phyloP scores from a whole-genome alignment of 225 moss, liverwort and hornwort genomes.

The Takakia lepidozioides region DNA sequence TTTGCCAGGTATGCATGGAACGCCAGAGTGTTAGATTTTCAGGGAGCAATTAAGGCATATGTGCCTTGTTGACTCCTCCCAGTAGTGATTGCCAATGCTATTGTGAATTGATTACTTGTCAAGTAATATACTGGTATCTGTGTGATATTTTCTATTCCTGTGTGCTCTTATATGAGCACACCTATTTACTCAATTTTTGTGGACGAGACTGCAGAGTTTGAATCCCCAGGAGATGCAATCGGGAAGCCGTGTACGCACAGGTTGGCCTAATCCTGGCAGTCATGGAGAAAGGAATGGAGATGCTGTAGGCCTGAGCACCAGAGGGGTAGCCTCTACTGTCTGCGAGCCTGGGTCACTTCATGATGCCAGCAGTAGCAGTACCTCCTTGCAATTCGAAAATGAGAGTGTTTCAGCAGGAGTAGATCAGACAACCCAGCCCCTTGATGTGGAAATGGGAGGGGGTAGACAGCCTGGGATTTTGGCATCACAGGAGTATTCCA shows the following conservation, averaged over 20 bases:
- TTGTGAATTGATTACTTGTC: too few relatives aligned
- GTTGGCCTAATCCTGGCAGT: constrained; percentile 20
- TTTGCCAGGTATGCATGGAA: too few relatives aligned
- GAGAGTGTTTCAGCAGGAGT: constrained; percentile 4
- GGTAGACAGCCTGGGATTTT: constrained; percentile 23
- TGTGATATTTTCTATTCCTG: background rate
- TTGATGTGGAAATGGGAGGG: constrained; percentile 13
- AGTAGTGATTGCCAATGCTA: background rate
- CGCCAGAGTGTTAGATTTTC: too few relatives aligned
- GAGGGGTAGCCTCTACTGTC: constrained; percentile 15
- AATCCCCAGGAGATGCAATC: constrained; percentile 25
- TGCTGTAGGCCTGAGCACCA: constrained; percentile 11
- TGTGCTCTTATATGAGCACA: background rate
- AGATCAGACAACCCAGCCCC: background rate
- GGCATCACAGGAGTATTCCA: constrained; percentile 14
- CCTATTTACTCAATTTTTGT: background rate
- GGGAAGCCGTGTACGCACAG: constrained; percentile 17
- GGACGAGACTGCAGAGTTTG: constrained; percentile 16
- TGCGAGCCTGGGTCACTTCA: constrained; percentile 8
- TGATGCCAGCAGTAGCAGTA: constrained; percentile 11
- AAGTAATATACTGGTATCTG: background rate
- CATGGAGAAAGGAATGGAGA: constrained; percentile 16
- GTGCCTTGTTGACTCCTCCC: too few relatives aligned
- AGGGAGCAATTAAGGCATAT: too few relatives aligned
- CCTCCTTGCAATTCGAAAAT: constrained; percentile 13